phyloP scores from a whole-genome alignment of 768 basidiomycete species.

The Leccinellum rugosiceps region DNA sequence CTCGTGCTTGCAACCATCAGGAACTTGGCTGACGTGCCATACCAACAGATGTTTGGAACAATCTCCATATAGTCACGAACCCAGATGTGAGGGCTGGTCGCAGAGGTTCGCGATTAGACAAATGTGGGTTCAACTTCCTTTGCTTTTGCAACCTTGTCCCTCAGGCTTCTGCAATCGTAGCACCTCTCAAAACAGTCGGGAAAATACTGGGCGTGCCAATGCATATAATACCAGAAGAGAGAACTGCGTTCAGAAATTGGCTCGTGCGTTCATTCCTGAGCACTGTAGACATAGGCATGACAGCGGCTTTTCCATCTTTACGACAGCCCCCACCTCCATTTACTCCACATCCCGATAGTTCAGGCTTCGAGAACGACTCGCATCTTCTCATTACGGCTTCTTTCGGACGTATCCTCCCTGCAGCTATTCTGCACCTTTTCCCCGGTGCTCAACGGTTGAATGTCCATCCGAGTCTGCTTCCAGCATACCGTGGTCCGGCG shows the following conservation, averaged over 20 bases:
- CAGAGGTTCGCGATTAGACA: slow-evolving; percentile 51
- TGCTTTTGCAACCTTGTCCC: not conserved
- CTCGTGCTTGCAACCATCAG: not conserved
- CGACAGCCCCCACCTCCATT: slow-evolving; percentile 43
- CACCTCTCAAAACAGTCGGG: slow-evolving; percentile 66
- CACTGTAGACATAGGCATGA: not conserved
- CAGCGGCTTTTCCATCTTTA: slow-evolving; percentile 22
- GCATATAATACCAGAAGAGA: slow-evolving; percentile 57
- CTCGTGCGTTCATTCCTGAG: slow-evolving; percentile 38
- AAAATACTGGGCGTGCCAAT: slow-evolving; percentile 52
- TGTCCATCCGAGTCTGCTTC: slow-evolving; percentile 87
- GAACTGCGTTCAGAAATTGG: slow-evolving; percentile 63
- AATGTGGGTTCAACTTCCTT: slow-evolving; percentile 39
- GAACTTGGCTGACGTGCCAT: slow-evolving; percentile 8
- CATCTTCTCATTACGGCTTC: slow-evolving; percentile 84
- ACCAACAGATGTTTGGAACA: slow-evolving; percentile 73
- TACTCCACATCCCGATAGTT: not conserved
- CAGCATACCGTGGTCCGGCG: slow-evolving; percentile 84
- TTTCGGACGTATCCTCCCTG: slow-evolving; percentile 82
- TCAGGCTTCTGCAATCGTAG: slow-evolving; percentile 35
- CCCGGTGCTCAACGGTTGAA: slow-evolving; percentile 62
- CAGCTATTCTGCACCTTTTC: slow-evolving; percentile 59
- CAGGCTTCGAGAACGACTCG: slow-evolving; percentile 28
- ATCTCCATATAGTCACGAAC: slow-evolving; percentile 66
- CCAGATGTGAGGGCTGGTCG: slow-evolving; percentile 65